Evolutionary conservation across 2,329 filamentous ascomycete genomes (phyloP).

Genomic region (Fusarium devonianum): DNA sequence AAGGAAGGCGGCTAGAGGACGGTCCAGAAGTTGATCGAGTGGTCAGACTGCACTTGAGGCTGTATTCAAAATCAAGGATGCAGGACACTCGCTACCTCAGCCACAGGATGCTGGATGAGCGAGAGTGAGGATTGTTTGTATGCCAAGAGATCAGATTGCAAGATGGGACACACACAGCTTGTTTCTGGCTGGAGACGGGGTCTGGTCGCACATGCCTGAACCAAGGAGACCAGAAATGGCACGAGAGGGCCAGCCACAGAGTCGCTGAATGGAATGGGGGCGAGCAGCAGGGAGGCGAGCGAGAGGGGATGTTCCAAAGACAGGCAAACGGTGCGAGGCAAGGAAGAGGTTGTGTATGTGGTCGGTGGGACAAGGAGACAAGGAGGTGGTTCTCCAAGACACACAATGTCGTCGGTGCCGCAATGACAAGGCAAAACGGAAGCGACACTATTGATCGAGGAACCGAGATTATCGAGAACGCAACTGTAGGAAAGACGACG

Average conservation of each 20-base stretch:
- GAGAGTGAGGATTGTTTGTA: conserved; percentile 21
- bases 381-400: conserved; percentile 7
- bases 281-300: conserved; percentile 15
- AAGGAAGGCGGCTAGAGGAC: conserved; percentile 14
- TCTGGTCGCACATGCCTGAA: conserved; percentile 37
- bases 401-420: conserved; percentile 15
- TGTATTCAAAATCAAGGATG: conserved; percentile 16
- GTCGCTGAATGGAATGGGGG: conserved; percentile 20
- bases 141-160: conserved; percentile 22
- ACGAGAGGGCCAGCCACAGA: conserved; percentile 27
- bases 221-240: conserved; percentile 21
- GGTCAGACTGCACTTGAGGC: conserved; percentile 19
- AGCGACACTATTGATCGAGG: conserved; percentile 9
- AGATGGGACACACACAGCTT: conserved; percentile 32
- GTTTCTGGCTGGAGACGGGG: conserved; percentile 24
- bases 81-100: conserved; percentile 23
- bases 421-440: conserved; percentile 1
- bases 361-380: conserved; percentile 14
- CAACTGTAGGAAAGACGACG: conserved; percentile 5
- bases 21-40: conserved; percentile 16
- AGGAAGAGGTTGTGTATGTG: conserved; percentile 16
- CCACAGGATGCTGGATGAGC: conserved; percentile 25
- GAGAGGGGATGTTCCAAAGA: conserved; percentile 6
- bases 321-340: conserved; percentile 8
- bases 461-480: conserved; percentile 7